A percentile compares a stretch with the other conserved stretches of the same genome.
Evolutionary conservation across 2,329 filamentous ascomycete genomes (phyloP).

Genomic region (Annulohypoxylon truncatum): DNA sequence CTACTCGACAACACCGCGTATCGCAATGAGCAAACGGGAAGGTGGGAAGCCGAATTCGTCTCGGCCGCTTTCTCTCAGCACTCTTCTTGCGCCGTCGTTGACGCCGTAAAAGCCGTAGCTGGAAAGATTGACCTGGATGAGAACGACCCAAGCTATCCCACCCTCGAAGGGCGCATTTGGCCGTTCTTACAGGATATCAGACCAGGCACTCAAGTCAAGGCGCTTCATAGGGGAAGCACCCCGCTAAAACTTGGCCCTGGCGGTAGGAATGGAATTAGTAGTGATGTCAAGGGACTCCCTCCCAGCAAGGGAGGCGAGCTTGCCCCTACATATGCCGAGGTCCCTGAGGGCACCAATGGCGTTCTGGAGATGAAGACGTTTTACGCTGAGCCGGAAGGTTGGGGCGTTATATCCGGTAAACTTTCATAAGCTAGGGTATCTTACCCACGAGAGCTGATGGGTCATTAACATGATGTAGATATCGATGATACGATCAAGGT

Average conservation of each 20-base stretch:
- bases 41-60: conserved; percentile 86
- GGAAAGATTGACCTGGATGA: conserved; percentile 74
- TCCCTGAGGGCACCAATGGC: conserved; percentile 65
- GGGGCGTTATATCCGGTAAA: conserved; percentile 81
- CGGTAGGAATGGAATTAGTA: conserved; percentile 77
- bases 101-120: conserved; percentile 76
- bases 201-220: conserved; percentile 74
- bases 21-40: conserved; percentile 59
- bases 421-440: not conserved
- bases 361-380: conserved; percentile 74
- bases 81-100: conserved; percentile 73
- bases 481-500: conserved; percentile 97
- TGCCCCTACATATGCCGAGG: conserved; percentile 61
- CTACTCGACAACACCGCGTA: conserved; percentile 91
- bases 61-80: conserved; percentile 82
- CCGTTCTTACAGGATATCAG: conserved; percentile 84
- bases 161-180: conserved; percentile 74
- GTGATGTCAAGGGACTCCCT: conserved; percentile 67
- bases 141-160: conserved; percentile 67
- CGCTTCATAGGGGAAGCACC: conserved; percentile 63
- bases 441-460: not conserved
- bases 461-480: conserved; percentile 61
- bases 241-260: conserved; percentile 73
- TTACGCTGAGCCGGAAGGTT: conserved; percentile 81
- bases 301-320: conserved; percentile 58